Conservation (phyloP, 2,329 filamentous ascomycete genomes). For the Aspergillus sp. region DNA sequence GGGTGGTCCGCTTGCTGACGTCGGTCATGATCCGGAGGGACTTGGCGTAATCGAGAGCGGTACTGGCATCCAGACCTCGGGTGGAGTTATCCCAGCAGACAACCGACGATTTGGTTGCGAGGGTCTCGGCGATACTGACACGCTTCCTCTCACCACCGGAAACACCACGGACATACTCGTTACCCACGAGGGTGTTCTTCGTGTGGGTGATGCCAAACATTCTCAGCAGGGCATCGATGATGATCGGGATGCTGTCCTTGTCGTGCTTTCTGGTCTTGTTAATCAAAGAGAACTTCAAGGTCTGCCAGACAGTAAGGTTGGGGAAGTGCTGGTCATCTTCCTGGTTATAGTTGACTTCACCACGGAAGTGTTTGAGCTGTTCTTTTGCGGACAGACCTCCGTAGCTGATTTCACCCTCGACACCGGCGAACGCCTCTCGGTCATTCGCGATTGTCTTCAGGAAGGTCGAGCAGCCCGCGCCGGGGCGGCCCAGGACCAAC, state of each 20-base stretch:
- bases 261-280: slow-evolving; percentile 71
- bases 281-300: slow-evolving; percentile 69
- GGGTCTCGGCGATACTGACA: slow-evolving; percentile 73
- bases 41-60: slow-evolving; percentile 73
- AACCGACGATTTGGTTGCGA: slow-evolving; percentile 70
- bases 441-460: slow-evolving; percentile 73
- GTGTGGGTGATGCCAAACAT: slow-evolving; percentile 80
- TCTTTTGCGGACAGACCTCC: slow-evolving; percentile 67
- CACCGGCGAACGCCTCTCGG: slow-evolving; percentile 60
- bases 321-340: slow-evolving; percentile 77
- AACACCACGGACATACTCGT: slow-evolving; percentile 69
- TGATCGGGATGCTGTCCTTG: slow-evolving; percentile 62
- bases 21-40: slow-evolving; percentile 72
- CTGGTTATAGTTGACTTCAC: slow-evolving; percentile 74
- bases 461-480: slow-evolving; percentile 73
- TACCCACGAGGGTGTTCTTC: slow-evolving; percentile 70
- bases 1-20: slow-evolving; percentile 66
- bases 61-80: slow-evolving; percentile 74
- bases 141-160: slow-evolving; percentile 79
- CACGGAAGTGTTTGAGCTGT: slow-evolving; percentile 66
- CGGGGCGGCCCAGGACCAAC: slow-evolving; percentile 69
- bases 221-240: slow-evolving; percentile 67
- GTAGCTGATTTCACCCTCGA: slow-evolving; percentile 69
- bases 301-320: slow-evolving; percentile 72
- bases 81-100: slow-evolving; percentile 80